Evolutionary conservation across 2,329 filamentous ascomycete genomes (phyloP).

Genomic region (Pseudonectria foliicola): DNA sequence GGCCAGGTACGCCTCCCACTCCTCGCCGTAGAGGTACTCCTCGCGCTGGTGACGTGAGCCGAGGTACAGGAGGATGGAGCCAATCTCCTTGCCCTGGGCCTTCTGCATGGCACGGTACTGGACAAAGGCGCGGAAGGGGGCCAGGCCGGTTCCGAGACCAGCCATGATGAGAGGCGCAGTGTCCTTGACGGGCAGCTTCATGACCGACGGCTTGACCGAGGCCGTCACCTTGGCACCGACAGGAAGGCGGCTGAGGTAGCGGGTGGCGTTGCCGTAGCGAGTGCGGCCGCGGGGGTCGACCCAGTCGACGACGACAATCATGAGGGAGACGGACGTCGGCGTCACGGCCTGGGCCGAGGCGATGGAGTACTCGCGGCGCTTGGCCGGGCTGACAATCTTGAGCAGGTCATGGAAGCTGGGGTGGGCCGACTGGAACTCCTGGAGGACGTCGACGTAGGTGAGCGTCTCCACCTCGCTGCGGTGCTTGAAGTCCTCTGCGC

Average conservation of each 20-base stretch:
- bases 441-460: slow-evolving; percentile 83
- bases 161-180: slow-evolving; percentile 98
- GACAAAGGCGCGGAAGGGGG: slow-evolving; percentile 98
- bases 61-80: slow-evolving; percentile 89
- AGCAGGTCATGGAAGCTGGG: slow-evolving; percentile 83
- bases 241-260: slow-evolving; percentile 72
- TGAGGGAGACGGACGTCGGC: slow-evolving; percentile 80
- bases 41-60: slow-evolving; percentile 95
- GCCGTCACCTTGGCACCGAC: slow-evolving; percentile 77
- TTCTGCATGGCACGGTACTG: slow-evolving; percentile 98
- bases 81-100: slow-evolving; percentile 92
- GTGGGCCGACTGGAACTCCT: slow-evolving; percentile 84
- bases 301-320: slow-evolving; percentile 98
- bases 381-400: slow-evolving; percentile 82
- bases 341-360: slow-evolving; percentile 94
- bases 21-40: slow-evolving; percentile 97
- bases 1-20: slow-evolving; percentile 97
- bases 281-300: slow-evolving; percentile 79
- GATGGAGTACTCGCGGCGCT: slow-evolving; percentile 98
- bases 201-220: slow-evolving; percentile 94
- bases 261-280: slow-evolving; percentile 87
- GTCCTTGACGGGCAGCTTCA: slow-evolving; percentile 88
- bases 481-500: slow-evolving; percentile 84
- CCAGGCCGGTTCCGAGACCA: slow-evolving; percentile 93
- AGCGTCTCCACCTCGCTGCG: slow-evolving; percentile 84